Evolutionary conservation across 2,329 filamentous ascomycete genomes (phyloP), one percentile per base, ranked within the genome.

Genomic region (Cryphonectria nitschkei): DNA sequence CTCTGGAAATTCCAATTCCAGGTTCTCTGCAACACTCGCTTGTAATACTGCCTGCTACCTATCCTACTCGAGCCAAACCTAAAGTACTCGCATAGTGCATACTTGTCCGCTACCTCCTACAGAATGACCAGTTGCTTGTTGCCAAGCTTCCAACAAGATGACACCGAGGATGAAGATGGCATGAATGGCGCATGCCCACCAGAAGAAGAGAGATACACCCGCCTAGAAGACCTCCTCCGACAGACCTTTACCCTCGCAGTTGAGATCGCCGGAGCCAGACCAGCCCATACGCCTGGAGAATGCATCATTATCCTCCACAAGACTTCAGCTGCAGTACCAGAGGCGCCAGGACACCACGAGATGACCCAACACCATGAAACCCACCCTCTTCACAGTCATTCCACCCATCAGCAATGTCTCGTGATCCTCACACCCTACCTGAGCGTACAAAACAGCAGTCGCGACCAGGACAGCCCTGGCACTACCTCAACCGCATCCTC

Each of bases 161-260:
- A 26, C 16, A 11, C 11, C 11, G 64, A 65, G 26, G 26, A 22
- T n/a, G 11, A 26, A 26, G 52, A 68, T 32, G 26, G 34, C 7
- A 52, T 58, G 14, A 41, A 41, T 46, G 22, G 32, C 46, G 26
- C 7, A 32, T 26, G 8, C 52, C 29, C 60, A 19, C 37, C 22
- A 43, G 65, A 58, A 32, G 52, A 68, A n/a, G 43, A 68, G 0
- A 68, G 56, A 37, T 65, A 64, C 65, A 39, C 16, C 54, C 65
- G 60, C 4, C 68, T 72, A 6, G 41, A 67, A 34, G 52, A 62
- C 16, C 70, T 72, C 29, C 60, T 72, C n/a, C 65, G 41, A 37
- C 65, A 70, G 65, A 62, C 43, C 37, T 34, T 72, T n/a, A 19
- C 32, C 34, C 68, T 72, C 29, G 68, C 70, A 26, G 70, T 50